Conservation (phyloP, 805 yeast species). For the Grigorovia humatica region DNA sequence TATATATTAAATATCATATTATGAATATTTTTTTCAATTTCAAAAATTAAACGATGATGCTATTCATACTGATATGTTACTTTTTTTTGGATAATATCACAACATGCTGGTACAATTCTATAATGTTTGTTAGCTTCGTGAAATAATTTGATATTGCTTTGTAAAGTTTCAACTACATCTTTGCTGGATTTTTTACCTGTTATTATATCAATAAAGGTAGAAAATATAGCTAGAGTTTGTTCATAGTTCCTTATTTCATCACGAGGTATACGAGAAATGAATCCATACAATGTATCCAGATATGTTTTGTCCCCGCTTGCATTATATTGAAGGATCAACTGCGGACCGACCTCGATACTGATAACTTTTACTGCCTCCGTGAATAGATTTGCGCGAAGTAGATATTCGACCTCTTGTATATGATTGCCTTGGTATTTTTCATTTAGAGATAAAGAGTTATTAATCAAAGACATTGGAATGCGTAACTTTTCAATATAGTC, state of each 20-base stretch:
- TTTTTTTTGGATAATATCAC: constrained; percentile 34
- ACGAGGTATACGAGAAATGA: constrained; percentile 37
- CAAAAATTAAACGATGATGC: not conserved
- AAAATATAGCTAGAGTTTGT: constrained; percentile 49
- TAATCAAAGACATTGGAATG: constrained; percentile 40
- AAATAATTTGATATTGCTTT: constrained; percentile 37
- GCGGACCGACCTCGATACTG: constrained; percentile 58
- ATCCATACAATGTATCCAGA: constrained; percentile 23
- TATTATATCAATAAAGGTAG: constrained; percentile 35
- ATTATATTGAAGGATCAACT: constrained; percentile 33
- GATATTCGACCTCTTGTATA: constrained; percentile 49
- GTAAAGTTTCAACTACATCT: constrained; percentile 31
- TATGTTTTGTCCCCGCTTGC: constrained; percentile 31
- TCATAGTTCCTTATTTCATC: constrained; percentile 39
- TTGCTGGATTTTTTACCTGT: constrained; percentile 14
- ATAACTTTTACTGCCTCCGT: constrained; percentile 55
- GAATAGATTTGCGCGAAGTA: constrained; percentile 50
- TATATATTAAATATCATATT: too few relatives aligned
- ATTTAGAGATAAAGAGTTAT: constrained; percentile 51
- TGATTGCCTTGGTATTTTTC: constrained; percentile 41
- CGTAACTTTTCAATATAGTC: constrained; percentile 30
- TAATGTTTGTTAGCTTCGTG: constrained; percentile 24
- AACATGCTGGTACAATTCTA: constrained; percentile 36
- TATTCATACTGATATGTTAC: not conserved
- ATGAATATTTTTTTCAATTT: not conserved